Conservation (phyloP, 306 rosid genomes). For the Vigna reflexopilosa region DNA sequence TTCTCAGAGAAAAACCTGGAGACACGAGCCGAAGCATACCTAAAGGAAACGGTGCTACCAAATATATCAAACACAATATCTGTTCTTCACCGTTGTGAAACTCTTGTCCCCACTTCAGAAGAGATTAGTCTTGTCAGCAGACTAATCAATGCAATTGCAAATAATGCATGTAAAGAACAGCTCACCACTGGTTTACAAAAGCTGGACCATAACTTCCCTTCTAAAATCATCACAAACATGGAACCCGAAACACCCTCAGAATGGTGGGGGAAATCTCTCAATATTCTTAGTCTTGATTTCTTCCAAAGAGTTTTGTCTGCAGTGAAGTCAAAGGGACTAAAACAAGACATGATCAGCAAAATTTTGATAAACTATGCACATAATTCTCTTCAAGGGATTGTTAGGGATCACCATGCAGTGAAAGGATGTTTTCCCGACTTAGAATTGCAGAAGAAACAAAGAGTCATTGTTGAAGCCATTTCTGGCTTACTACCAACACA, state of each 20-base stretch:
- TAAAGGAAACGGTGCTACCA: conserved; percentile 74
- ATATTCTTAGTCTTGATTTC: conserved; percentile 73
- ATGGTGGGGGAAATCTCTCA: conserved; percentile 95
- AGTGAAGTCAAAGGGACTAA: conserved; percentile 88
- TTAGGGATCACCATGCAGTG: conserved; percentile 63
- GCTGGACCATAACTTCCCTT: conserved; percentile 79
- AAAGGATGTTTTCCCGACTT: conserved; percentile 69
- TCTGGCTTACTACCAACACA: conserved; percentile 83
- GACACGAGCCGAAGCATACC: conserved; percentile 67
- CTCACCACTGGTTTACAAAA: conserved; percentile 83
- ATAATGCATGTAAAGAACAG: conserved; percentile 93
- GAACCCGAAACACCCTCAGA: conserved; percentile 91
- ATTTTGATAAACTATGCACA: conserved; percentile 89
- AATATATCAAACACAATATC: conserved; percentile 75
- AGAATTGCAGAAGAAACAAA: conserved; percentile 83
- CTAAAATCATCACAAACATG: conserved; percentile 54
- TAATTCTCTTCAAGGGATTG: conserved; percentile 82
- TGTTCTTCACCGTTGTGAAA: conserved; percentile 88
- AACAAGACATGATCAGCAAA: conserved; percentile 90
- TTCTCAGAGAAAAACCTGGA: conserved; percentile 78
- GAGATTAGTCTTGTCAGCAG: conserved; percentile 76
- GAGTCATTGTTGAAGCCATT: conserved; percentile 86
- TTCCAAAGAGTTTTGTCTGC: conserved; percentile 83
- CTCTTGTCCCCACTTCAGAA: conserved; percentile 79
- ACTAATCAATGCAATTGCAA: conserved; percentile 84